Base-by-base conservation (phyloP, 1,284 basidiomycete genomes). In the Apiotrichum porosum region DNA sequence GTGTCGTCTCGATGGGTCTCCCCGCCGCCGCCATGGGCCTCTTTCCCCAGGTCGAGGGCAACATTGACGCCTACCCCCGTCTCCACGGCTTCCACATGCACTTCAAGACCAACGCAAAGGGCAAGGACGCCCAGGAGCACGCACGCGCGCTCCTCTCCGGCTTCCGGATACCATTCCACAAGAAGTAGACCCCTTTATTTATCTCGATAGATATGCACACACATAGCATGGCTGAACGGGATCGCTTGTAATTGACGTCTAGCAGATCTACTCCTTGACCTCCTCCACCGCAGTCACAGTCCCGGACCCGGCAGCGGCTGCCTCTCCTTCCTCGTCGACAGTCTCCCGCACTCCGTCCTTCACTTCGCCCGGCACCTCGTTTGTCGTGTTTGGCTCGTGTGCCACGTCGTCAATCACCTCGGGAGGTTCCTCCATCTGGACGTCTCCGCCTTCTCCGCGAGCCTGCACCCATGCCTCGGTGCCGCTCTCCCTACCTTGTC, bases 1-100 rank as follows among this genome's bases (percentile, higher is more conserved):
- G 94, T 39, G 88, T 93, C 23, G 88, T 97, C 39, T 82, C 83
- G 2, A 83, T 98, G 58, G 94, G 94, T 49, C 78, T 98, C 22
- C 82, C 85, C 0, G 82, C 88, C 0, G 77, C 81, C 15, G 91
- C 92, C 0, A 86, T 97, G 81, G 83, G 81, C 10, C 80, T 94
- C 56, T 98, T 97, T 79, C 94, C 94, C 4, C 87, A 92, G 72
- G 84, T 95, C 48, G 92, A 95, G 74, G 84, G 89, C 68, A 97
- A 94, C 73, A 72, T 86, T 51, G 91, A 95, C 67, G 74, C 85
- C 34, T 97, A 94, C 68, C 88, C 88, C 8, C 81, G 80, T 58
- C 69, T 82, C 44, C 85, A 85, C 65, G 92, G 92, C 31, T 87
- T 95, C 81, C 86, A 94, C 68, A 82, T 97, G 40, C 86, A 91